These are phyloP conservation scores for Saccharomycopsis crataegensis DNA, from an alignment of 1,139 yeast genomes.

Conservation along the genomic window DNA sequence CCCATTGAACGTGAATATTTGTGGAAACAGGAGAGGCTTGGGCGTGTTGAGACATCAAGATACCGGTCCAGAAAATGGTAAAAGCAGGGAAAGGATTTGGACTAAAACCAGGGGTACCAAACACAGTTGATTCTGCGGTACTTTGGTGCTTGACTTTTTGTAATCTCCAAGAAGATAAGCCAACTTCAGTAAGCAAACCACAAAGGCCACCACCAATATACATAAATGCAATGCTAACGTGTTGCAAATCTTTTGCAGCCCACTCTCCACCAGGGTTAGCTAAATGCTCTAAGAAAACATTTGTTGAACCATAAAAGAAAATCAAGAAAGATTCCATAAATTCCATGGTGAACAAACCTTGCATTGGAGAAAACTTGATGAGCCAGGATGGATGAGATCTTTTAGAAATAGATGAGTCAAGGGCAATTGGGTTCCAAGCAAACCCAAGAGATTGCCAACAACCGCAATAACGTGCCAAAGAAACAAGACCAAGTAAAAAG, in stretches of 20 bases:
- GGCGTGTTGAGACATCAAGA: conserved; percentile 90
- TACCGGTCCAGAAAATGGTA: conserved; percentile 93
- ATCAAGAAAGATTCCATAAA: conserved; percentile 72
- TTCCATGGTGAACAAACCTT: conserved; percentile 71
- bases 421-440: conserved; percentile 77
- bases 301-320: conserved; percentile 81
- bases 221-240: conserved; percentile 91
- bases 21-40: conserved; percentile 79
- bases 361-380: conserved; percentile 33
- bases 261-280: conserved; percentile 70
- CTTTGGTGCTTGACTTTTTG: conserved; percentile 28
- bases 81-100: conserved; percentile 92
- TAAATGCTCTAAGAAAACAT: conserved; percentile 83
- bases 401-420: conserved; percentile 26
- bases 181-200: conserved; percentile 73
- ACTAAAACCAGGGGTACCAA: conserved; percentile 63
- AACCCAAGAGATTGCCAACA: conserved; percentile 68
- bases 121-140: conserved; percentile 22
- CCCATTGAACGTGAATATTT: conserved; percentile 86
- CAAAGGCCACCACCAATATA: conserved; percentile 88
- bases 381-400: conserved; percentile 28
- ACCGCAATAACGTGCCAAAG: conserved; percentile 83
- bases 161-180: conserved; percentile 35
- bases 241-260: conserved; percentile 92
- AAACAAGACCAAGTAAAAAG: conserved; percentile 61